Evolutionary conservation across 2,329 filamentous ascomycete genomes (phyloP).

Genomic region (Aspergillus tamarii): DNA sequence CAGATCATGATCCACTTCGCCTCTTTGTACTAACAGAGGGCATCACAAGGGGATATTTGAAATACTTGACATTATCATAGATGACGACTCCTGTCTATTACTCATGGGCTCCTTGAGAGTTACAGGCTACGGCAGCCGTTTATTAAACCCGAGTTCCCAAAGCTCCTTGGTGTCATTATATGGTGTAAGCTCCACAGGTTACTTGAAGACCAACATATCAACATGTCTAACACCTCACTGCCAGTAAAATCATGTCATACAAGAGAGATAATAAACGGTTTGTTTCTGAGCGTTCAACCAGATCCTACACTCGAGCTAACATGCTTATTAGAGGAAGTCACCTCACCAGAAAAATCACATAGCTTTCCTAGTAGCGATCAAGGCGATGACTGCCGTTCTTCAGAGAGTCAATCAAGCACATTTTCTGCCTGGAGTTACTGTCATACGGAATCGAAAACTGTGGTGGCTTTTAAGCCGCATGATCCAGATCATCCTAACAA

Average conservation of each 20-base stretch:
- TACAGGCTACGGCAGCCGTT: background rate
- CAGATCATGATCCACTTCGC: background rate
- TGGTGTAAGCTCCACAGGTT: background rate
- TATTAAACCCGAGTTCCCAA: background rate
- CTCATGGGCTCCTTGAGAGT: background rate
- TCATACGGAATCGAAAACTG: constrained; percentile 39
- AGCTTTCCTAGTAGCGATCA: background rate
- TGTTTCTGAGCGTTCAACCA: background rate
- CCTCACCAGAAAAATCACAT: background rate
- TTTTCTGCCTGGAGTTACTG: constrained; percentile 12
- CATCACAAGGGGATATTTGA: background rate
- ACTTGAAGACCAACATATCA: background rate
- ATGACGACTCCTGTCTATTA: background rate
- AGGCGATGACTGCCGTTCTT: background rate
- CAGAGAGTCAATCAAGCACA: background rate
- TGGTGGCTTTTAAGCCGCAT: constrained; percentile 38
- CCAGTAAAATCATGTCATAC: background rate
- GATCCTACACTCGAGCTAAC: background rate
- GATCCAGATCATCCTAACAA: constrained; percentile 41
- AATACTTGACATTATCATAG: background rate
- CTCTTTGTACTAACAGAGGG: background rate
- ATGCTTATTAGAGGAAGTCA: background rate
- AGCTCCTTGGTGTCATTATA: background rate
- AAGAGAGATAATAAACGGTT: background rate
- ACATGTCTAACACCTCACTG: background rate